A percentile compares a stretch with the other conserved stretches of the same genome.
phyloP scores from a whole-genome alignment of 331 rosid species.

The Acacia pycnantha region DNA sequence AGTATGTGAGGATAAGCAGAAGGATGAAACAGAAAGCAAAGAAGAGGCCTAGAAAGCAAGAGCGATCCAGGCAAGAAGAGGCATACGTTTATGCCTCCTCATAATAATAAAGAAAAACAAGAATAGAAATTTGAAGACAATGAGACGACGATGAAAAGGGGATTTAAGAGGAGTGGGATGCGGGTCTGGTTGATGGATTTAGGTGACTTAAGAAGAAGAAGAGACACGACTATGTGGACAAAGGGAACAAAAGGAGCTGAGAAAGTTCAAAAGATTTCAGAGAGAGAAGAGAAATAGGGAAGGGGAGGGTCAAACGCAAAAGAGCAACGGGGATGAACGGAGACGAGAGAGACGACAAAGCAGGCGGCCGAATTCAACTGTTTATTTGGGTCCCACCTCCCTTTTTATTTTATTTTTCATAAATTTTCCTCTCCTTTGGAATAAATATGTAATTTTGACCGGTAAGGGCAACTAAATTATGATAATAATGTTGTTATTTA shows the following conservation, averaged over 20 bases:
- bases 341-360: slow-evolving; percentile 85
- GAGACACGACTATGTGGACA: slow-evolving; percentile 21
- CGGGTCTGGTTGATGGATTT: slow-evolving; percentile 28
- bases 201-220: slow-evolving; percentile 31
- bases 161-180: background rate
- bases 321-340: slow-evolving; percentile 70
- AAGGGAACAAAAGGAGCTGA: slow-evolving; percentile 37
- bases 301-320: slow-evolving; percentile 56
- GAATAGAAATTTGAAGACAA: background rate
- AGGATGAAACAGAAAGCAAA: slow-evolving; percentile 22
- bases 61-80: slow-evolving; percentile 31
- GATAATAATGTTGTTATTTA: background rate
- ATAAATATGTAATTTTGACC: background rate
- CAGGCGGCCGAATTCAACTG: slow-evolving; percentile 70
- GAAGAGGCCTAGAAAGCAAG: slow-evolving; percentile 33
- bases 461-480: background rate
- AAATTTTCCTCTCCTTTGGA: background rate
- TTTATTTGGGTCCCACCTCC: slow-evolving; percentile 48
- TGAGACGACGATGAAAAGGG: background rate
- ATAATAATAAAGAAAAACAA: slow-evolving; percentile 2
- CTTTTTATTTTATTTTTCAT: background rate
- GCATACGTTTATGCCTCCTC: slow-evolving; percentile 28
- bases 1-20: background rate
- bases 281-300: slow-evolving; percentile 14
- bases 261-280: slow-evolving; percentile 36